Base-by-base conservation (phyloP, 2,329 filamentous ascomycete species). In the Exserohilum turcica region DNA sequence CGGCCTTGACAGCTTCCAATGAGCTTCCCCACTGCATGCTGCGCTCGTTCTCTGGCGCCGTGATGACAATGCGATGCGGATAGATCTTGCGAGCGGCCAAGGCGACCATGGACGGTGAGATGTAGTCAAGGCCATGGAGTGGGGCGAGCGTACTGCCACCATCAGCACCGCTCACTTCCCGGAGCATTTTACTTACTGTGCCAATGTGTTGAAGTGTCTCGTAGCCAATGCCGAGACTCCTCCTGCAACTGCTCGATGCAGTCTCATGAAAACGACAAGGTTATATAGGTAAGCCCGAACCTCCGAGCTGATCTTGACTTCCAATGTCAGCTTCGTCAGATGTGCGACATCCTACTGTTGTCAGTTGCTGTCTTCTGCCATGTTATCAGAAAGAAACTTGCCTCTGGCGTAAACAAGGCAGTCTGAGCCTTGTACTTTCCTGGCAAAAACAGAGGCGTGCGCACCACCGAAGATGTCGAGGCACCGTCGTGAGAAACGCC, bases 1-100 rank as follows among this genome's bases (percentile, higher is more conserved):
- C 63, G 13, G 82, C 80, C 59, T 83, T 80, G 1, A 97, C 84
- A 3, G 89, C 89, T 27, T 82, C 80, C 0, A 88, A 62, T 47
- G 89, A 86, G 72, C 93, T 97, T 0, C 94, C 94, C 86, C 95
- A 99, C 72, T 96, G 91, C 79, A 96, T 83, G 71, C 92, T 97
- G 42, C 92, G 82, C 77, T 97, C 94, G 52, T 86, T 84, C 56
- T 85, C 82, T 1, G 90, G 82, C 1, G 77, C 75, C 0, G 88
- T 85, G 49, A 97, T 82, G 12, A 84, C 75, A 28, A 99, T 86
- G 7, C 92, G 87, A 76, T 99, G 94, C 15, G 89, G 81, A 69
- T 96, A 99, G 19, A 96, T 84, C 77, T 97, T 97, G 56, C 85
- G 85, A 2, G 88, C 87, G 5, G 94, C 94, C 39, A 99, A 80